Evolutionary conservation across 2,329 filamentous ascomycete genomes (phyloP), one percentile per base, ranked within the genome.

Genomic region (Colletotrichum musae): DNA sequence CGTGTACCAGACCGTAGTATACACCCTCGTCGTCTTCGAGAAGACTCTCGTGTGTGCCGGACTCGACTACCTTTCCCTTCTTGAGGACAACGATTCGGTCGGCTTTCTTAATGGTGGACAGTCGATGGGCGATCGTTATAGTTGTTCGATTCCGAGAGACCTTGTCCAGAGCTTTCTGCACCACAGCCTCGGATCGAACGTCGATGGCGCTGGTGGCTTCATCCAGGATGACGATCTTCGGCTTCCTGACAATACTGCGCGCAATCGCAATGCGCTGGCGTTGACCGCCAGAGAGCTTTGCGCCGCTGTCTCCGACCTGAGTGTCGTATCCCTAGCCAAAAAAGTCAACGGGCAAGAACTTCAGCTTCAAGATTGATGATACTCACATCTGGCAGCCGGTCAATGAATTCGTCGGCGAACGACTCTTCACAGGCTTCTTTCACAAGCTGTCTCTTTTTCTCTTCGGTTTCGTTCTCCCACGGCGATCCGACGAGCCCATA

Each of bases 221-320:
- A 74, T 96, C 92, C 7, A 96, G 83, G 43, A 95, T 90, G 3
- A 94, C 83, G 48, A 94, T 93, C 15, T 86, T 86, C 0, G 93
- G 93, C 70, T 91, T 85, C 67, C 91, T 89, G 54, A 95, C 86
- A 70, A 95, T 93, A 47, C 90, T 91, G 36, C 93, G 86, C 1
- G 93, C 92, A 70, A 94, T 94, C 2, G 93, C 92, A 26, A 97
- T 86, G 5, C 94, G 88, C 77, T 97, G 94, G n/a, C 93, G 88
- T 77, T 97, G 94, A 1, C 94, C 94, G n/a, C 93, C 92, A 12
- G 92, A 94, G 1, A 97, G 82, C 76, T 93, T 94, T 56, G 92
- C 91, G 5, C 94, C 92, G 15, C 58, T 58, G 41, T 70, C 68
- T 12, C 68, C 68, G 1, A 96, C 93, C 9, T 87, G 80, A 0